These are phyloP conservation scores for Sphaerulina populicola DNA, from an alignment of 2,329 filamentous ascomycete species.

Conservation along the genomic window DNA sequence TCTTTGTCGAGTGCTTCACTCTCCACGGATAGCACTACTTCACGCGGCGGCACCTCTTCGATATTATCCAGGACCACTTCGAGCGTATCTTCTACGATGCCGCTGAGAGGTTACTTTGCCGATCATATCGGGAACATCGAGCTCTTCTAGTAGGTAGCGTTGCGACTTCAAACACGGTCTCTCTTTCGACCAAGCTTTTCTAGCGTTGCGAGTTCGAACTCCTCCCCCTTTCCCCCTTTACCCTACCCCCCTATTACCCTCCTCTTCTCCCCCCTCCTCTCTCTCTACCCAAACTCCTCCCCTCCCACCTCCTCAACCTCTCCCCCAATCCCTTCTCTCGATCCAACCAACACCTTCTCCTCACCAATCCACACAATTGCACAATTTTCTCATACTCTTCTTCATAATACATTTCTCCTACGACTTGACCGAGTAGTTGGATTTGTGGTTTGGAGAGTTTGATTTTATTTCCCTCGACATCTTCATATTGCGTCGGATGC, in stretches of 20 bases:
- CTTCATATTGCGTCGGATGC: no score
- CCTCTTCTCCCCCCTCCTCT: no score
- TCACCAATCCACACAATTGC: slow-evolving; percentile 22
- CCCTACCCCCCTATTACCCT: no score
- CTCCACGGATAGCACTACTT: not conserved
- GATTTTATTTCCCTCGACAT: not conserved
- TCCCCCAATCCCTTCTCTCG: slow-evolving; percentile 20
- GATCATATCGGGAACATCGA: no score
- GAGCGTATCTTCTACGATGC: not conserved
- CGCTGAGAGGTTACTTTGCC: no score
- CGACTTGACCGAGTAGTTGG: slow-evolving; percentile 43
- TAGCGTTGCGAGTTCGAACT: no score
- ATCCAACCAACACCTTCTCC: slow-evolving; percentile 21
- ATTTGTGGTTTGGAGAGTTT: slow-evolving; percentile 28
- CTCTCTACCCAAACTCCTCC: no score
- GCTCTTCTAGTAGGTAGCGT: no score
- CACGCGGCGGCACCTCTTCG: not conserved
- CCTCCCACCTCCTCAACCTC: slow-evolving; percentile 14
- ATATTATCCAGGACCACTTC: not conserved
- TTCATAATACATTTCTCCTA: slow-evolving; percentile 52
- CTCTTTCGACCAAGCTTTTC: no score
- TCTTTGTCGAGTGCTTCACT: not conserved
- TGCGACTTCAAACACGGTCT: no score
- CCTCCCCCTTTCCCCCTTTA: no score
- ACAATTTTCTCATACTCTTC: slow-evolving; percentile 46